Conservation (phyloP, 371 early-diverging fungal species). For the Synchytrium microbalum region DNA sequence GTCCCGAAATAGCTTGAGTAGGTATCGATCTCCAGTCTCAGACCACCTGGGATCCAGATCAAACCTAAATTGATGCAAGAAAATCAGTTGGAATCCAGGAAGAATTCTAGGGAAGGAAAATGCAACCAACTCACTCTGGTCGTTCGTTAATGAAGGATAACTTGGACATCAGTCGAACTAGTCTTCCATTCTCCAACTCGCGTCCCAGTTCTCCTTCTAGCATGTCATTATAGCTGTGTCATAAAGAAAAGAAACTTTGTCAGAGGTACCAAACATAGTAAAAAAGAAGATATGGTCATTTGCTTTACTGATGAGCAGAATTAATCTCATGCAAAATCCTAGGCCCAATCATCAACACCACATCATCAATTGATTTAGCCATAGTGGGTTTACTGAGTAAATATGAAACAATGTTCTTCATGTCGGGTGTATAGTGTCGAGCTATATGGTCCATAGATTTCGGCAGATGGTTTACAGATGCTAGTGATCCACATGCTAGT, state of each 20-base stretch:
- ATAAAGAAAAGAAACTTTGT: constrained; percentile 4
- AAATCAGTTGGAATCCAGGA: neutral
- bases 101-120: neutral
- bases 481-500: constrained; percentile 67
- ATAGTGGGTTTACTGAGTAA: constrained; percentile 68
- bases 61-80: constrained; percentile 39
- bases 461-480: constrained; percentile 57
- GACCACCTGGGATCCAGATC: constrained; percentile 88
- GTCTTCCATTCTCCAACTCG: constrained; percentile 84
- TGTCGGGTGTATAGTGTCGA: constrained; percentile 63
- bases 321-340: constrained; percentile 68
- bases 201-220: constrained; percentile 65
- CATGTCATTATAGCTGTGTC: constrained; percentile 60
- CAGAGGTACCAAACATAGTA: constrained; percentile 1
- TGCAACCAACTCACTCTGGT: constrained; percentile 61
- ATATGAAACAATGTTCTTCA: constrained; percentile 73
- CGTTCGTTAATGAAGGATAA: constrained; percentile 91
- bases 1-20: constrained; percentile 91
- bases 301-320: constrained; percentile 37
- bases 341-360: constrained; percentile 72
- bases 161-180: constrained; percentile 74
- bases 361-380: constrained; percentile 73
- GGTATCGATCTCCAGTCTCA: constrained; percentile 92
- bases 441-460: constrained; percentile 69
- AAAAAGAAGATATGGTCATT: neutral